Conservation (phyloP, 371 early-diverging fungal species). For the Circinella umbellata region DNA sequence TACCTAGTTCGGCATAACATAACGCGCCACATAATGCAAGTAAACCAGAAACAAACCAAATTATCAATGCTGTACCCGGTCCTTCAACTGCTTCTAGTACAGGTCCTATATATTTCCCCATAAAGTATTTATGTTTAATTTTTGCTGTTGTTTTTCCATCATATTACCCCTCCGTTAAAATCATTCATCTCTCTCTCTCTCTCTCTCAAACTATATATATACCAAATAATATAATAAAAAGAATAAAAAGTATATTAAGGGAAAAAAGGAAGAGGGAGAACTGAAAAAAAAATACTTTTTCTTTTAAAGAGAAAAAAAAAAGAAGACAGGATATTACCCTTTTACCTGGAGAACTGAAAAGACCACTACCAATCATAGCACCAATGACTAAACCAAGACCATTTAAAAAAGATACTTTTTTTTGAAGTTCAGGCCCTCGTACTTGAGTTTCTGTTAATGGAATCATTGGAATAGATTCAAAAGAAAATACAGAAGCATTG, state of each 20-base stretch:
- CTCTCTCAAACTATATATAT: too few relatives aligned
- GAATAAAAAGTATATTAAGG: too few relatives aligned
- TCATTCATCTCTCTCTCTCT: too few relatives aligned
- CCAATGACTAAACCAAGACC: conserved; percentile 79
- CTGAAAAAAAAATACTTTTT: conserved; percentile 1
- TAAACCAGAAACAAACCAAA: conserved; percentile 81
- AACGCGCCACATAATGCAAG: conserved; percentile 79
- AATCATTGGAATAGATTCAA: conserved; percentile 64
- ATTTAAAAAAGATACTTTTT: conserved; percentile 71
- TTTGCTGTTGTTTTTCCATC: too few relatives aligned
- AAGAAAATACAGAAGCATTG: conserved; percentile 48
- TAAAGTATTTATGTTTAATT: too few relatives aligned
- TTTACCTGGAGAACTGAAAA: conserved; percentile 82
- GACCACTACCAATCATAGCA: conserved; percentile 86
- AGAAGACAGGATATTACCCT: conserved; percentile 50
- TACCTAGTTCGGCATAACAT: conserved; percentile 86
- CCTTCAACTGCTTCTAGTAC: conserved; percentile 68
- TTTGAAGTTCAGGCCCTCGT: conserved; percentile 62
- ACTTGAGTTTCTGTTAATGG: conserved; percentile 53
- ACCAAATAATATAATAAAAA: too few relatives aligned
- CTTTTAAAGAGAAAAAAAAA: conserved; percentile 50
- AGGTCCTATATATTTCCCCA: conserved; percentile 46
- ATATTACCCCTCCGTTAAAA: too few relatives aligned
- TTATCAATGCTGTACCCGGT: conserved; percentile 75
- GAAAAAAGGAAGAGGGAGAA: too few relatives aligned